Percentiles rank a stretch among this genome's conserved stretches.
Conservation (phyloP, 179 eudicot genomes). For the Beta macrorhiza region DNA sequence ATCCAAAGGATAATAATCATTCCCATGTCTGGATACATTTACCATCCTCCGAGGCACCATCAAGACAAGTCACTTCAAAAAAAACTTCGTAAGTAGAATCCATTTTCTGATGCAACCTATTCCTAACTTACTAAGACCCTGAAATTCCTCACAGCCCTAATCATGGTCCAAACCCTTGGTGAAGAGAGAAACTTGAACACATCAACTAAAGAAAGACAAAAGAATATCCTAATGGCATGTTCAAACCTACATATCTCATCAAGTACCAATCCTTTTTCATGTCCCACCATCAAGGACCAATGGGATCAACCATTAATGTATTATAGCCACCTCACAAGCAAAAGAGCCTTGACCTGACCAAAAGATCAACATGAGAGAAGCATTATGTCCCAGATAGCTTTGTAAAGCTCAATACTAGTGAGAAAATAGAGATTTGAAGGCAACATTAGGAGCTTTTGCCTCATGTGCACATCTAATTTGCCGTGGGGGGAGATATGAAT, state of each 20-base stretch:
- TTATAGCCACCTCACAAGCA: neutral
- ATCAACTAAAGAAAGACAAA: neutral
- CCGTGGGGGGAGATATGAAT: too few relatives aligned
- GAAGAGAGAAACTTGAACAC: neutral
- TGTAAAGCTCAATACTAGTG: neutral
- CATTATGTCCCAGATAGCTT: neutral
- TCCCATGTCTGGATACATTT: neutral
- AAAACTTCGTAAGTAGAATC: too few relatives aligned
- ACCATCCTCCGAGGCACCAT: neutral
- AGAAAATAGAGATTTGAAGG: neutral
- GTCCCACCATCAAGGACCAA: neutral
- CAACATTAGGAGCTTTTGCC: neutral
- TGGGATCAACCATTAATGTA: too few relatives aligned
- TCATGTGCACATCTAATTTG: neutral
- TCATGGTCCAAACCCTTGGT: neutral
- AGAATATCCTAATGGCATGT: neutral
- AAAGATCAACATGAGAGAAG: neutral
- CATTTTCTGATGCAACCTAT: neutral
- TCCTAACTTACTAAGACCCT: neutral
- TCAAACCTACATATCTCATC: conserved; percentile 5
- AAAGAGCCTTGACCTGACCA: neutral
- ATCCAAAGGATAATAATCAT: too few relatives aligned
- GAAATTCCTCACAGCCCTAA: neutral
- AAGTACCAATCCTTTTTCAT: neutral
- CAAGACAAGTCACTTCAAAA: neutral